These are phyloP conservation scores for Nematocida major DNA, from an alignment of 371 early-diverging fungal species.

Conservation along the genomic window DNA sequence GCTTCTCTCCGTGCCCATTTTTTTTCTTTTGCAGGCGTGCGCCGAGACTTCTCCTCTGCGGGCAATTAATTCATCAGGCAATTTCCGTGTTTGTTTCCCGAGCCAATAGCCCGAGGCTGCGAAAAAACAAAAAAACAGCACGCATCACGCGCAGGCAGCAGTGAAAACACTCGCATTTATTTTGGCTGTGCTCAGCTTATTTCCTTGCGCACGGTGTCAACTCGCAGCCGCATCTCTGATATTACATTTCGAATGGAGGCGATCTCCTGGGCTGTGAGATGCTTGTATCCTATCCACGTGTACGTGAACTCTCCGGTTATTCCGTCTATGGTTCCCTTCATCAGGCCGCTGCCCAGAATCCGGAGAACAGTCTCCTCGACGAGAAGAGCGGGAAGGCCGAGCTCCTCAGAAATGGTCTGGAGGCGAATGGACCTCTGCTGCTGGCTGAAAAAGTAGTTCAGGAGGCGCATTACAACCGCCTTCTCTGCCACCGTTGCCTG, in stretches of 20 bases:
- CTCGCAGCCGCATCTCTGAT: constrained; percentile 2
- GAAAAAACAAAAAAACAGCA: too few species aligned
- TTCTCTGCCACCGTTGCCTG: constrained; percentile 3
- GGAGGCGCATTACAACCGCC: constrained; percentile 8
- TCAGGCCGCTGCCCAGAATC: constrained; percentile 28
- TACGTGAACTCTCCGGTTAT: constrained; percentile 28
- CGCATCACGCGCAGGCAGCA: too few species aligned
- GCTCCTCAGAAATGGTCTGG: neutral
- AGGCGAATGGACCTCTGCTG: constrained; percentile 25
- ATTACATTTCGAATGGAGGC: neutral
- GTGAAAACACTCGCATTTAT: too few species aligned
- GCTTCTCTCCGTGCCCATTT: too few species aligned
- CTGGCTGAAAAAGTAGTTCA: constrained; percentile 47
- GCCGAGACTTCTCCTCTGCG: too few species aligned
- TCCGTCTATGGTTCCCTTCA: constrained; percentile 42
- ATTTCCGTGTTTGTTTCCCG: too few species aligned
- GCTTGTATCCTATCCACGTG: constrained; percentile 47
- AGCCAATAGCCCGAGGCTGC: too few species aligned
- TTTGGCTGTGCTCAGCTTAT: too few species aligned
- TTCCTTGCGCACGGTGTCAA: neutral
- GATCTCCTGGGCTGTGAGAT: constrained; percentile 20
- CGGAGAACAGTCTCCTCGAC: constrained; percentile 16
- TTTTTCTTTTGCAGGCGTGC: too few species aligned
- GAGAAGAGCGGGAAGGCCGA: neutral
- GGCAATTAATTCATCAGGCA: too few species aligned